phyloP scores from a whole-genome alignment of 257 asterid genomes.

The Petunia secreta region DNA sequence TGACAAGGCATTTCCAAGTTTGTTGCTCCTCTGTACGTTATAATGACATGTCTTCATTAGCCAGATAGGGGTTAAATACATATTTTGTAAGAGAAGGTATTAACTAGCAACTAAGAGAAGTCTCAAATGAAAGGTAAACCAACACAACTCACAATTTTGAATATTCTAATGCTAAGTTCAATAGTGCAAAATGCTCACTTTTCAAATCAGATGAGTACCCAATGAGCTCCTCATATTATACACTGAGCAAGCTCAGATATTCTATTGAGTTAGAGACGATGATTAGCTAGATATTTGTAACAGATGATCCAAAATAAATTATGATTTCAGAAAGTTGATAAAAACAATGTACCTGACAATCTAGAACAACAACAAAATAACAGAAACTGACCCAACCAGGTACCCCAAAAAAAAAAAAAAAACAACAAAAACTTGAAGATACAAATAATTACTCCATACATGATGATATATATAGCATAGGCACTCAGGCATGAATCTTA shows the following conservation, averaged over 20 bases:
- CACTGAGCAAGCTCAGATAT: neutral
- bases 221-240: neutral
- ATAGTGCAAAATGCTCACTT: constrained; percentile 19
- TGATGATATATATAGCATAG: constrained; percentile 95
- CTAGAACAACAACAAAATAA: constrained; percentile 10
- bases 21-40: neutral
- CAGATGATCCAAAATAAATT: neutral
- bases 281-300: neutral
- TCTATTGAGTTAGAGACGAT: neutral
- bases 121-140: neutral
- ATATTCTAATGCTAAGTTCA: constrained; percentile 22
- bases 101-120: neutral
- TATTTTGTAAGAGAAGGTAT: neutral
- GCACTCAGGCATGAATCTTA: constrained; percentile 99
- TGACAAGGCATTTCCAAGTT: neutral
- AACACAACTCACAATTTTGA: constrained; percentile 10
- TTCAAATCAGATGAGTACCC: neutral
- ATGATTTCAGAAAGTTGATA: neutral
- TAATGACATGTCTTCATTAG: neutral
- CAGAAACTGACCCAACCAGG: constrained; percentile 15
- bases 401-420: neutral
- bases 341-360: neutral
- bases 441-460: constrained; percentile 47
- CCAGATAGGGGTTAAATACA: neutral
- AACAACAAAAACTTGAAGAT: neutral